These are phyloP conservation scores for Termitomyces sp. DNA, from an alignment of 768 basidiomycete genomes.

Conservation along the genomic window DNA sequence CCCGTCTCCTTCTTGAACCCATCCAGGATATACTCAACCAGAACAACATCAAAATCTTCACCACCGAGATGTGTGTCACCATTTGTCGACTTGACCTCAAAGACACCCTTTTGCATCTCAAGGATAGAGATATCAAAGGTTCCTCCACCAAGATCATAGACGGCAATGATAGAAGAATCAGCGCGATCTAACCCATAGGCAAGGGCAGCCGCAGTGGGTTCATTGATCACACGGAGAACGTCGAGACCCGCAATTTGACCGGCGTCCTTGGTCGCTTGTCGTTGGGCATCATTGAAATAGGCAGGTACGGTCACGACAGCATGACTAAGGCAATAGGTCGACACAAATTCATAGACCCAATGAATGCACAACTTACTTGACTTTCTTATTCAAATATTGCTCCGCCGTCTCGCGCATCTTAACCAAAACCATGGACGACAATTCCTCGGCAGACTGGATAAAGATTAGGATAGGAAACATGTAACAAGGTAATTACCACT, in stretches of 20 bases:
- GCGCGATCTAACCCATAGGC: slow-evolving; percentile 94
- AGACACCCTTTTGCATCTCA: slow-evolving; percentile 99
- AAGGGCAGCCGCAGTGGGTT: slow-evolving; percentile 96
- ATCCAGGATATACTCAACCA: slow-evolving; percentile 79
- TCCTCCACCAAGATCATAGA: slow-evolving; percentile 97
- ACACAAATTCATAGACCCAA: background rate
- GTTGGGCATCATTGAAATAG: slow-evolving; percentile 99
- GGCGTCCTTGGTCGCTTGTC: slow-evolving; percentile 97
- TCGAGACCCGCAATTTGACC: slow-evolving; percentile 97
- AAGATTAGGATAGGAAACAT: slow-evolving; percentile 5
- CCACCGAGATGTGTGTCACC: slow-evolving; percentile 96
- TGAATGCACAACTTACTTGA: slow-evolving; percentile 64
- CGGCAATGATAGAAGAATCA: slow-evolving; percentile 85
- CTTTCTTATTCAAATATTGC: slow-evolving; percentile 85
- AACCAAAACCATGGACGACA: slow-evolving; percentile 80
- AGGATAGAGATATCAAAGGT: slow-evolving; percentile 99
- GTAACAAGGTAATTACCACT: slow-evolving; percentile 22
- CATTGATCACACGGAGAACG: slow-evolving; percentile 97
- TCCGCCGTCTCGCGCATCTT: slow-evolving; percentile 98
- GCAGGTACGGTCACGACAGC: slow-evolving; percentile 96
- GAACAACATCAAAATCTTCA: slow-evolving; percentile 93
- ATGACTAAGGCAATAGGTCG: slow-evolving; percentile 38
- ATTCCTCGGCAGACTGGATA: slow-evolving; percentile 71
- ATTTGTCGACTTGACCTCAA: slow-evolving; percentile 99
- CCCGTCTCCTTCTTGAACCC: slow-evolving; percentile 95